Percentiles rank a stretch among this genome's conserved stretches.
These are phyloP conservation scores for Aspergillus vadensis DNA, from an alignment of 2,329 filamentous ascomycete genomes.

Conservation along the genomic window DNA sequence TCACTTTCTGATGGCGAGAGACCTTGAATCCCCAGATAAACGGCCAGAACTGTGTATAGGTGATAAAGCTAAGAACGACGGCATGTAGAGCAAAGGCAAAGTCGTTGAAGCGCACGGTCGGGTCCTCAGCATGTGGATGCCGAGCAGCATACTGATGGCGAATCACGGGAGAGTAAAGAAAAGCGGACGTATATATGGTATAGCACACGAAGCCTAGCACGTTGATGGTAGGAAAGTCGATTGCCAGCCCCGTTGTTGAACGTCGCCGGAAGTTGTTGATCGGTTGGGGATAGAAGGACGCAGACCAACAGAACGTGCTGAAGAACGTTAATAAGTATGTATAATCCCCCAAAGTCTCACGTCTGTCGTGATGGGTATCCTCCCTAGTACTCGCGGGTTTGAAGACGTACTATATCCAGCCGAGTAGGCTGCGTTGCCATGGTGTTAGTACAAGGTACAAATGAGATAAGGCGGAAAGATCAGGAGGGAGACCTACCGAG, in stretches of 20 bases:
- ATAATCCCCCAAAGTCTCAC: background rate
- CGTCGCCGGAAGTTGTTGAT: conserved; percentile 75
- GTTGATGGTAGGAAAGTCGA: conserved; percentile 79
- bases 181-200: conserved; percentile 69
- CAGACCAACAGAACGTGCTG: conserved; percentile 72
- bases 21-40: conserved; percentile 74
- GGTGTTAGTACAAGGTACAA: conserved; percentile 21
- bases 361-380: background rate
- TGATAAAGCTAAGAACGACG: conserved; percentile 68
- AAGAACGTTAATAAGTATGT: conserved; percentile 1
- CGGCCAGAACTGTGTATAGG: conserved; percentile 75
- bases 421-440: conserved; percentile 60
- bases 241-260: conserved; percentile 78
- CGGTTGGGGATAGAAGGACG: conserved; percentile 91
- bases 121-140: conserved; percentile 70
- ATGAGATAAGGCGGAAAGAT: background rate
- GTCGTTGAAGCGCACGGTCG: conserved; percentile 88
- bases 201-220: conserved; percentile 68
- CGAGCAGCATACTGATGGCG: conserved; percentile 80
- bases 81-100: conserved; percentile 85
- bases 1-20: conserved; percentile 55
- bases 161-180: conserved; percentile 78
- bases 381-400: background rate
- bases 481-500: conserved; percentile 37
- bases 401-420: conserved; percentile 67